These are phyloP conservation scores for Epipyxis sp. DNA, from an alignment of 108 stramenopile species.

Conservation along the genomic window DNA sequence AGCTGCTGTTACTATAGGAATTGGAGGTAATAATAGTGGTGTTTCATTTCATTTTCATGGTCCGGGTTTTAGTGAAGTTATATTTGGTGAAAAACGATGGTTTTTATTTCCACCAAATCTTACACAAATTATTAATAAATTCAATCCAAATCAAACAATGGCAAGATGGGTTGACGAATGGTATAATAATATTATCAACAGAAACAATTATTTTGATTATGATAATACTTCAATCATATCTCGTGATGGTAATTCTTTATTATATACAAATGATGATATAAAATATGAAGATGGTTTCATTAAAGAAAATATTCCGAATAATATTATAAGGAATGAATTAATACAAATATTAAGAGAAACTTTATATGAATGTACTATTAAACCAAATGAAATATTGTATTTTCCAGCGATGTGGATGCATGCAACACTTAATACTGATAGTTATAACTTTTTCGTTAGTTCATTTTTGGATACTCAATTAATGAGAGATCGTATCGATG, in stretches of 20 bases:
- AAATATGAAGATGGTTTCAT: background rate
- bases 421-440: slow-evolving; percentile 14
- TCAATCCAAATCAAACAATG: too few relatives aligned
- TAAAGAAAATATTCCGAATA: too few relatives aligned
- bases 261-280: too few relatives aligned
- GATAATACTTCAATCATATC: too few relatives aligned
- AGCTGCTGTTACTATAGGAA: background rate
- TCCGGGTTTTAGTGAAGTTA: slow-evolving; percentile 17
- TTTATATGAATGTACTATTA: background rate
- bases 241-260: too few relatives aligned
- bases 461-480: background rate
- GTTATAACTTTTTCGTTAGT: slow-evolving; percentile 10
- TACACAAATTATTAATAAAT: background rate
- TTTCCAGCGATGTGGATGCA: slow-evolving; percentile 22
- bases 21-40: slow-evolving; percentile 17
- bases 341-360: too few relatives aligned
- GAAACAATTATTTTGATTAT: too few relatives aligned
- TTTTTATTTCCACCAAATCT: slow-evolving; percentile 2
- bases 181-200: too few relatives aligned
- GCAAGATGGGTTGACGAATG: too few relatives aligned
- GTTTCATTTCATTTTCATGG: slow-evolving; percentile 26
- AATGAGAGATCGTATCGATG: background rate
- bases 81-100: slow-evolving; percentile 2
- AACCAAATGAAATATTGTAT: slow-evolving; percentile 16
- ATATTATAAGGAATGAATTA: too few relatives aligned